A percentile compares a stretch with the other conserved stretches of the same genome.
Conservation (phyloP, 2,329 filamentous ascomycete species). For the Phialocephala sp. region DNA sequence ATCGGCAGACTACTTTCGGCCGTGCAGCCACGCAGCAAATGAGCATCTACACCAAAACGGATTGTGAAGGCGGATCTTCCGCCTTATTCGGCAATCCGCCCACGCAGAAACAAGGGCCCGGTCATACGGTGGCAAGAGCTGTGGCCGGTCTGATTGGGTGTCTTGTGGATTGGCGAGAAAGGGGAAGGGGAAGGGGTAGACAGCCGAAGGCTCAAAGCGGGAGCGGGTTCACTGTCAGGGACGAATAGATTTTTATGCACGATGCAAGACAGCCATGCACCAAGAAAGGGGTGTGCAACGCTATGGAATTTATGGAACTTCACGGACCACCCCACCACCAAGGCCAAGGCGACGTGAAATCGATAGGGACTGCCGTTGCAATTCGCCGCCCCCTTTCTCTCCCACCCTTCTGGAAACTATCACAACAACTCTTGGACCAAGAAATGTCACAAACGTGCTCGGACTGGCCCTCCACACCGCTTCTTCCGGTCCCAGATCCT, state of each 20-base stretch:
- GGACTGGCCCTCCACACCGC: constrained; percentile 22
- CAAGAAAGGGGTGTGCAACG: constrained; percentile 19
- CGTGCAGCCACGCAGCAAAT: constrained; percentile 9
- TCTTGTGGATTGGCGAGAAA: constrained; percentile 7
- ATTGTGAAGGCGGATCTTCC: constrained; percentile 15
- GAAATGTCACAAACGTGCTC: constrained; percentile 5
- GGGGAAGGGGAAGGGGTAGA: not conserved
- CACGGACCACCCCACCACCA: not conserved
- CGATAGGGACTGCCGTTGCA: not conserved
- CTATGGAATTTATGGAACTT: not conserved
- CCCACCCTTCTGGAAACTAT: constrained; percentile 3
- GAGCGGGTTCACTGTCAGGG: constrained; percentile 15
- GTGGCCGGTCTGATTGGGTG: constrained; percentile 14
- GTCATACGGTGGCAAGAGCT: not conserved
- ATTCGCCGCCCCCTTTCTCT: constrained; percentile 5
- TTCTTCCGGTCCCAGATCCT: constrained; percentile 14
- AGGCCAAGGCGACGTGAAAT: too few species aligned
- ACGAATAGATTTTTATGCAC: constrained; percentile 9
- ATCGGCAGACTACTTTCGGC: not conserved
- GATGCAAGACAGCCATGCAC: constrained; percentile 22
- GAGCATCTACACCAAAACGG: constrained; percentile 15
- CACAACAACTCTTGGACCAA: not conserved
- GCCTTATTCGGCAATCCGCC: constrained; percentile 17
- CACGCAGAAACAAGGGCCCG: constrained; percentile 3
- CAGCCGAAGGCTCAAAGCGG: not conserved